A percentile compares a stretch with the other conserved stretches of the same genome.
phyloP scores from a whole-genome alignment of 2,329 filamentous ascomycete genomes.

The Aspergillus pseudoviridinutans region DNA sequence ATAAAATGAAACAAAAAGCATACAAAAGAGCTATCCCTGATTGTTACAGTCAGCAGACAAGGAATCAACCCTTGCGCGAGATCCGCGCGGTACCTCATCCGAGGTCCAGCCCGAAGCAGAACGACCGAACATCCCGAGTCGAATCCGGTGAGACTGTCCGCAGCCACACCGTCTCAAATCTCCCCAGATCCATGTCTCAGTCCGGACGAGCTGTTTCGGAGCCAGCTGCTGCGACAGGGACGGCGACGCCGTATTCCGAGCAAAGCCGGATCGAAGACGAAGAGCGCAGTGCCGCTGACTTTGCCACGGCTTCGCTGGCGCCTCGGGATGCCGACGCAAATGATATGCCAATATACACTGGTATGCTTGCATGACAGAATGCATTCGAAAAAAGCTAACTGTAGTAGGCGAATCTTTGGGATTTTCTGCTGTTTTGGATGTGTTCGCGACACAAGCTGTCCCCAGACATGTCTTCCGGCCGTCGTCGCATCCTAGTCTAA shows the following conservation, averaged over 20 bases:
- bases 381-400: background rate
- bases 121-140: background rate
- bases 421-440: background rate
- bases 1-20: background rate
- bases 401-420: background rate
- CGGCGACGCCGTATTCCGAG: background rate
- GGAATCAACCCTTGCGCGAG: constrained; percentile 13
- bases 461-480: background rate
- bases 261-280: constrained; percentile 13
- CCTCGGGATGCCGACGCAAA: constrained; percentile 10
- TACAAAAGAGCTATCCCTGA: background rate
- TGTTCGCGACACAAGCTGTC: background rate
- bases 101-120: background rate
- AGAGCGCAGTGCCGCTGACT: constrained; percentile 22
- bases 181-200: background rate
- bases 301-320: constrained; percentile 21
- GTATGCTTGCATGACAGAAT: constrained; percentile 5
- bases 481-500: constrained; percentile 14
- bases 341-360: constrained; percentile 23
- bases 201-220: background rate
- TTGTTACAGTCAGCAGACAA: background rate
- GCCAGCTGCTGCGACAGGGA: background rate
- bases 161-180: background rate
- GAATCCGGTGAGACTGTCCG: background rate
- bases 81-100: background rate